Conservation (phyloP, 2,329 filamentous ascomycete genomes). For the Penicillium sp. region DNA sequence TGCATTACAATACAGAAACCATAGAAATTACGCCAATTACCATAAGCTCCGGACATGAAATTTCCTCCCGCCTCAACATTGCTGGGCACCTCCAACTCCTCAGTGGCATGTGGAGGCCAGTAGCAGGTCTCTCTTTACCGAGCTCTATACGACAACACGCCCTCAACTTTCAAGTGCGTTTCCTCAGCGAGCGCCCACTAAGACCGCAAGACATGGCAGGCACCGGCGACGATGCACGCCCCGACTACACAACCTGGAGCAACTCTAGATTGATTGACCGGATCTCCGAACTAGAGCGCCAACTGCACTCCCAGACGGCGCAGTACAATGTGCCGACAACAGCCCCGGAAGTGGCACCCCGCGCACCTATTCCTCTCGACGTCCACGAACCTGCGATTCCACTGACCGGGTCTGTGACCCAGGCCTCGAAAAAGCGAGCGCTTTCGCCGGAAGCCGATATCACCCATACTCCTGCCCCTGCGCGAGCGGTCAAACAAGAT, state of each 20-base stretch:
- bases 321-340: constrained; percentile 25
- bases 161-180: constrained; percentile 9
- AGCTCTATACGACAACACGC: constrained; percentile 11
- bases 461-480: constrained; percentile 19
- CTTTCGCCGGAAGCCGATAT: constrained; percentile 22
- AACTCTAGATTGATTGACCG: constrained; percentile 64
- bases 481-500: constrained; percentile 40
- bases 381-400: constrained; percentile 21
- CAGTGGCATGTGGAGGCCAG: constrained; percentile 33
- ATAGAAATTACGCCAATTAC: constrained; percentile 7
- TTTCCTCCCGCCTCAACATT: constrained; percentile 5
- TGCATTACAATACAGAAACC: constrained; percentile 4
- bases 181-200: constrained; percentile 12
- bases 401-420: constrained; percentile 3
- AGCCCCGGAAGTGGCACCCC: constrained; percentile 1
- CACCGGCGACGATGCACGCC: constrained; percentile 10
- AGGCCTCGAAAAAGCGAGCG: constrained; percentile 15
- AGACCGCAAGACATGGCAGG: constrained; percentile 24
- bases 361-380: constrained; percentile 15
- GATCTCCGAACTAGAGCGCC: constrained; percentile 62
- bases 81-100: constrained; percentile 1
- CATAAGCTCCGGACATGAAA: constrained; percentile 9
- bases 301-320: constrained; percentile 53
- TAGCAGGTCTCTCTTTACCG: constrained; percentile 13
- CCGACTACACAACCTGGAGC: constrained; percentile 63